Conservation (phyloP, 441 rosid species). For the Eutrema salsugineum region DNA sequence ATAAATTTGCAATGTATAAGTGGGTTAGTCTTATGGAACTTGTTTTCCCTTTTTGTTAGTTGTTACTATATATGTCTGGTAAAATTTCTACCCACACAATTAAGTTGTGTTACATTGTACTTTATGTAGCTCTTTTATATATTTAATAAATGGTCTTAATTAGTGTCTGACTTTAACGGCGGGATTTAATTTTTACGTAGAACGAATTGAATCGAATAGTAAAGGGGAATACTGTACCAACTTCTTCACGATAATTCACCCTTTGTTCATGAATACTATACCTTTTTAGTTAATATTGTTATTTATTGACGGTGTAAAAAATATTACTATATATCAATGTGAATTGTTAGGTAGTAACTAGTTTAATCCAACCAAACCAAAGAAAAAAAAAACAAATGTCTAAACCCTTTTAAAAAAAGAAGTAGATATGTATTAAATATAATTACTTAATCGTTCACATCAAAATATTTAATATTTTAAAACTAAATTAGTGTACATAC, state of each 20-base stretch:
- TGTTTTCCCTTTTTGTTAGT: not conserved
- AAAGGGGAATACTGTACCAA: slow-evolving; percentile 2
- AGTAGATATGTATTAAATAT: too few species aligned
- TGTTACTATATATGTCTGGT: slow-evolving; percentile 27
- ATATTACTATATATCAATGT: not conserved
- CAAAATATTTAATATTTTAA: too few species aligned
- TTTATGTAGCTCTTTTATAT: not conserved
- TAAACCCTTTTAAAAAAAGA: too few species aligned
- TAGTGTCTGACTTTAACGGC: slow-evolving; percentile 29
- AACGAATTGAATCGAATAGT: not conserved
- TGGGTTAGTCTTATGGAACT: slow-evolving; percentile 21
- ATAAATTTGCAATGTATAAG: slow-evolving; percentile 10
- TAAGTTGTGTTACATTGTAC: not conserved
- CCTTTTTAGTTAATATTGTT: not conserved
- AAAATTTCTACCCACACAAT: slow-evolving; percentile 4
- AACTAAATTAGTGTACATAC: too few species aligned
- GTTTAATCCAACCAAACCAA: not conserved
- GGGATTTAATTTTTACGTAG: slow-evolving; percentile 18
- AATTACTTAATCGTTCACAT: too few species aligned
- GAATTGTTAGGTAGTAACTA: not conserved
- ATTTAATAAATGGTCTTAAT: not conserved
- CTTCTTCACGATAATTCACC: not conserved
- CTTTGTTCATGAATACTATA: not conserved
- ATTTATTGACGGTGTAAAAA: not conserved
- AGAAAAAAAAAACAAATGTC: too few species aligned